Evolutionary conservation across 2,329 filamentous ascomycete genomes (phyloP), one percentile per base, ranked within the genome.

Genomic region (Grosmannia huntii): DNA sequence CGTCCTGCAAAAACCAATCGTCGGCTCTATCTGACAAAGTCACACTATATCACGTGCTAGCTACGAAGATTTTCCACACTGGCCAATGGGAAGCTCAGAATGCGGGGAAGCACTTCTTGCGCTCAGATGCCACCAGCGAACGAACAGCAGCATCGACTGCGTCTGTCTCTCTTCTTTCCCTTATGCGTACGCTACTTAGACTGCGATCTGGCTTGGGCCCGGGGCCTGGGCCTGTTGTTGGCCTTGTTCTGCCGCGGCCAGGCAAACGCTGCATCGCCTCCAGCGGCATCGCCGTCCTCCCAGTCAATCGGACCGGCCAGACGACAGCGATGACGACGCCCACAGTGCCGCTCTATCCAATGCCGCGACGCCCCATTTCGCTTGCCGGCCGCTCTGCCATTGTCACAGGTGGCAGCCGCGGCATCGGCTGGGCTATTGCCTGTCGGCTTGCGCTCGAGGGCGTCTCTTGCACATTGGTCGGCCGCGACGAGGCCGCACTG

Each of bases 351-450:
- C 21, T 28, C 12, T 21, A 21, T 3, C 27, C 50, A 3, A 5
- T 53, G 28, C 27, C 51, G n/a, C 51, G 31, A 2, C 51, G 28
- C 10, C 19, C 51, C 4, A 9, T 14, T 1, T 53, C 52, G n/a
- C 36, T 54, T 5, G 38, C 23, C 2, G 53, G 16, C 5, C 53
- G 25, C 3, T 28, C 36, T 16, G 79, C 75, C 68, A 74, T 87
- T 66, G 75, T 90, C 56, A 87, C 86, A 2, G 87, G 87, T 53
- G 86, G 79, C 23, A 86, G 84, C 50, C 82, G 85, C 23, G 82
- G 84, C 57, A 89, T 90, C 64, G 87, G 87, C 51, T 74, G 77
- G 49, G 80, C 82, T 56, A 86, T 90, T 57, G 86, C 86, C 11
- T 69, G 73, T 44, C 75, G 79, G n/a, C 87, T 90, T 66, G 81